Evolutionary conservation across 176 grass and related monocot genomes (phyloP), one percentile per base, ranked within the genome.

Genomic region (Hordeum marinum): DNA sequence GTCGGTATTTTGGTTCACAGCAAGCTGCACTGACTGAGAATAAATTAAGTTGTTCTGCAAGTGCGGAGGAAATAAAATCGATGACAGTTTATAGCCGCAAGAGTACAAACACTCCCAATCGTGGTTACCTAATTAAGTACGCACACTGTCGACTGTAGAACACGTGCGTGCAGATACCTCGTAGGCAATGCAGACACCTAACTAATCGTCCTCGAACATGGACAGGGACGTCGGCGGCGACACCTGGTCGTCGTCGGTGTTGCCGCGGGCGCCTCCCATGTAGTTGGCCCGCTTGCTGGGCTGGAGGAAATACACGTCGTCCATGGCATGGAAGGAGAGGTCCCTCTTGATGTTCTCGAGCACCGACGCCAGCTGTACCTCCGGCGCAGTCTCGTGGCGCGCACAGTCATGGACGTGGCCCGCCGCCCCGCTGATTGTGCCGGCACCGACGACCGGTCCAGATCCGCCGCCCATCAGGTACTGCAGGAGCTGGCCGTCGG

Each of bases 261-360:
- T 6, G 23, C 8, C 18, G 65, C 5, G 8, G 4, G 6, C 41
- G 35, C 31, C 14, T 4, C 37, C 8, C 12, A 37, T 59, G 68
- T 2, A 64, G 68, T 81, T 74, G 39, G 77, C 68, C 6, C 85
- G 77, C 41, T 80, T 84, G 58, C 8, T 61, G 60, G 81, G 68
- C 35, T 57, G 87, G 4, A 81, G 69, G 34, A 85, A 77, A 70
- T 81, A 61, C 4, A 85, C 14, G 68, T 89, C 87, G 77, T 89
- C 87, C 69, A 89, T 61, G 37, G 82, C 87, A 37, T 79, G 75
- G 82, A 89, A 85, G 3, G 88, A 89, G 18, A 85, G 83, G 6
- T 85, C 85, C 71, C 88, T 77, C 77, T 89, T 85, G 77, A 89
- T 85, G 48, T 77, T 58, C 62, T 89, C 88, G 48, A 85, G 77